A percentile compares a stretch with the other conserved stretches of the same genome.
Evolutionary conservation across 2,329 filamentous ascomycete species (phyloP).

Genomic region (Sphaerostilbella broomeana): DNA sequence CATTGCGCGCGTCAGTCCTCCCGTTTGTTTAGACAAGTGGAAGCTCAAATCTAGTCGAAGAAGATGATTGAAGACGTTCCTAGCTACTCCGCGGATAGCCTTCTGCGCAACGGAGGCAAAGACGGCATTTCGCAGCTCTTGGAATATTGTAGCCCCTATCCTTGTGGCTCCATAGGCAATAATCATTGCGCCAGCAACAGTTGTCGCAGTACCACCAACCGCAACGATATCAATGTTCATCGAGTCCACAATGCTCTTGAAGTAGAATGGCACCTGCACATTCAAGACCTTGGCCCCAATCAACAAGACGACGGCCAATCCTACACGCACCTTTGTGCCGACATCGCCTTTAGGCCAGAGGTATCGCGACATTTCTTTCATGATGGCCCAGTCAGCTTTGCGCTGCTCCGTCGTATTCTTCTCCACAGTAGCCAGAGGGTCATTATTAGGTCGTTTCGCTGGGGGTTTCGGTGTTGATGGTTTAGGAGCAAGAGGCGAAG

Average conservation of each 20-base stretch:
- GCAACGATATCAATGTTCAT: slow-evolving; percentile 95
- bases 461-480: not conserved
- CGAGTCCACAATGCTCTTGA: slow-evolving; percentile 93
- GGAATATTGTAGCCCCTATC: slow-evolving; percentile 82
- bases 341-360: slow-evolving; percentile 84
- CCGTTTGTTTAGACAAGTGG: slow-evolving; percentile 89
- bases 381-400: slow-evolving; percentile 96
- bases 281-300: slow-evolving; percentile 92
- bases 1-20: slow-evolving; percentile 86
- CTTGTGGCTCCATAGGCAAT: slow-evolving; percentile 85
- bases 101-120: slow-evolving; percentile 97
- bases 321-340: slow-evolving; percentile 72
- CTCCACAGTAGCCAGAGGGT: slow-evolving; percentile 28
- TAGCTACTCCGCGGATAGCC: slow-evolving; percentile 83
- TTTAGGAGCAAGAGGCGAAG: not conserved
- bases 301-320: slow-evolving; percentile 74
- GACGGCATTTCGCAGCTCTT: slow-evolving; percentile 90
- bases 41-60: slow-evolving; percentile 87
- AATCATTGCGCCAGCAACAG: slow-evolving; percentile 87
- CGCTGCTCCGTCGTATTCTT: slow-evolving; percentile 76
- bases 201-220: slow-evolving; percentile 79
- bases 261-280: slow-evolving; percentile 97
- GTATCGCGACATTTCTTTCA: slow-evolving; percentile 95
- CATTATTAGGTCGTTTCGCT: slow-evolving; percentile 20
- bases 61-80: slow-evolving; percentile 88